phyloP scores from a whole-genome alignment of 352 stramenopile genomes.

The Phytophthora agathidicida region DNA sequence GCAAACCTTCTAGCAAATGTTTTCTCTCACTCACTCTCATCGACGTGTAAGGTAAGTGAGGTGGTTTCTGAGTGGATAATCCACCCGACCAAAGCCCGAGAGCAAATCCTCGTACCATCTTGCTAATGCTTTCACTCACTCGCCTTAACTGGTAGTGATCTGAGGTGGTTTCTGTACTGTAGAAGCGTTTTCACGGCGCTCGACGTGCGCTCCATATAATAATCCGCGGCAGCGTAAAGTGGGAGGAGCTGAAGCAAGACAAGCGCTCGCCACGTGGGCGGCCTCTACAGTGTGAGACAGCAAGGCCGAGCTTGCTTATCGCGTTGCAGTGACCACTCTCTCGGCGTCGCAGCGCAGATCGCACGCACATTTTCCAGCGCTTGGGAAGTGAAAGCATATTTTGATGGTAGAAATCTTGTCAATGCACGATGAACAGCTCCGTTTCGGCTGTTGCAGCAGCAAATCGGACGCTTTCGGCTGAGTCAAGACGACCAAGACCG shows the following conservation, averaged over 20 bases:
- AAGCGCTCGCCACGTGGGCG: not conserved
- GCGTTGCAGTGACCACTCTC: not conserved
- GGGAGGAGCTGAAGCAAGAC: slow-evolving; percentile 16
- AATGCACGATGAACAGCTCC: slow-evolving; percentile 1
- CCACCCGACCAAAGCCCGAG: not conserved
- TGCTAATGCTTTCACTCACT: slow-evolving; percentile 4
- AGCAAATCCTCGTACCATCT: not conserved
- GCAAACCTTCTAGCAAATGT: not conserved
- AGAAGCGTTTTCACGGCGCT: slow-evolving; percentile 29
- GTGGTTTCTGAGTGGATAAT: slow-evolving; percentile 2
- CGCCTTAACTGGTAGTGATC: not conserved
- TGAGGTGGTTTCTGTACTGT: slow-evolving; percentile 2
- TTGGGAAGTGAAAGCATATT: slow-evolving; percentile 7
- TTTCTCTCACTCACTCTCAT: not conserved
- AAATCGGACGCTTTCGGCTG: slow-evolving; percentile 7
- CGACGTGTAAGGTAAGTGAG: not conserved
- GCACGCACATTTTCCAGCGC: not conserved
- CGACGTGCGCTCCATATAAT: slow-evolving; percentile 3
- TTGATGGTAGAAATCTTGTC: slow-evolving; percentile 30
- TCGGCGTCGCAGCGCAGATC: no score
- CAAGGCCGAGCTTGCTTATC: slow-evolving; percentile 27
- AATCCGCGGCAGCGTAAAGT: slow-evolving; percentile 13
- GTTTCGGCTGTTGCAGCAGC: not conserved
- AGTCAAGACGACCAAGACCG: slow-evolving; percentile 4
- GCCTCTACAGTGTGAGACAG: slow-evolving; percentile 31